Base-by-base conservation (phyloP, 352 stramenopile species). In the Globisporangium ultimum region DNA sequence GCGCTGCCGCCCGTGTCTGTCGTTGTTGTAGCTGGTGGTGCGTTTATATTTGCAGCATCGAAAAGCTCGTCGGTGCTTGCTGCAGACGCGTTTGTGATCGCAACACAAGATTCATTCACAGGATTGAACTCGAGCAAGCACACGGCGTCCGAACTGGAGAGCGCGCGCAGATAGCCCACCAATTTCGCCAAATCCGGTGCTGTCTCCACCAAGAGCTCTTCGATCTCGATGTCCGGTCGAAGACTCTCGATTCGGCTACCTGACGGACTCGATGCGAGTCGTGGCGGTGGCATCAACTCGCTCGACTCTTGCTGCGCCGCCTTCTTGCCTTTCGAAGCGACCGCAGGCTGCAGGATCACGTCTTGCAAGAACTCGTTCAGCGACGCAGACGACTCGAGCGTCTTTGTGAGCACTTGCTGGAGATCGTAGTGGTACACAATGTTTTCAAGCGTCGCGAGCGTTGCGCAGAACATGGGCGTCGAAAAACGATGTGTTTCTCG, bases 391-490 rank as follows among this genome's bases (percentile, higher is more conserved):
- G 63, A 60, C 15, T 64, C 58, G 13, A 67, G 61, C 2, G 70
- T 67, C 38, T 70, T 70, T 13, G 52, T 47, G 22, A 81, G 67
- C 17, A 68, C 54, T 34, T 80, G 68, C 22, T 64, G 78, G 18
- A 90, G 54, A 43, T 90, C 76, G 54, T 85, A 88, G 17, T 84
- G 68, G 43, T 84, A 84, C 22, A 87, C 78, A 12, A 80, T 68
- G 45, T 90, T 90, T 51, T 90, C 80, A 4, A 90, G 58, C n/a
- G 74, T 75, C 2, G 68, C 81, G 36, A 87, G 70, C 8, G 72
- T 71, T 0, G 76, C 72, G 3, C 71, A 58, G 58, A 90, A 85
- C 8, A 88, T 57, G 20, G 79, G 72, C 17, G 72, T 74, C n/a
- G 80, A 82, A 28, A 90, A 84, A 10, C 28, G 28, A 1, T 40